These are phyloP conservation scores for Fusarium sp. DNA, from an alignment of 2,329 filamentous ascomycete genomes.

Conservation along the genomic window DNA sequence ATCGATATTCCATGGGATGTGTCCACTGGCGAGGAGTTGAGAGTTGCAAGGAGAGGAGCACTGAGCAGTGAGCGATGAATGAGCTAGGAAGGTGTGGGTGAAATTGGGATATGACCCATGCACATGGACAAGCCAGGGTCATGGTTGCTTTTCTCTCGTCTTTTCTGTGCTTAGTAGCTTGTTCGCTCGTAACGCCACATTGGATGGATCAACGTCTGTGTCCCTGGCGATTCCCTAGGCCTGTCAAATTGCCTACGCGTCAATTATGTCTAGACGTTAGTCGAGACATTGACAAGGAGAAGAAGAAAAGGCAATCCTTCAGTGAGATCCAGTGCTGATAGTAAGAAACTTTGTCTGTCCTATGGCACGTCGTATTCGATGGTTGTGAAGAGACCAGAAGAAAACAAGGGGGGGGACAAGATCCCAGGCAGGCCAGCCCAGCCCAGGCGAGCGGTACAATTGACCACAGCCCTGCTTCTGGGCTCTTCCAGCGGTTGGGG, in stretches of 20 bases:
- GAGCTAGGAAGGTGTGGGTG: constrained; percentile 12
- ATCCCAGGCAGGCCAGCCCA: constrained; percentile 3
- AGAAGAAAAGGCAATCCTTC: constrained; percentile 6
- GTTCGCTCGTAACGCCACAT: constrained; percentile 41
- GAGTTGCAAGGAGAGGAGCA: not conserved
- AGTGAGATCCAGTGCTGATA: not conserved
- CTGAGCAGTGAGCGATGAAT: not conserved
- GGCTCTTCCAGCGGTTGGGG: constrained; percentile 7
- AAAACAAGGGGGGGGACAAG: constrained; percentile 11
- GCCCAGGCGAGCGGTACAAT: constrained; percentile 23
- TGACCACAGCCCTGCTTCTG: not conserved
- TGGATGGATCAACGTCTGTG: constrained; percentile 28
- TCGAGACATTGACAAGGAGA: not conserved
- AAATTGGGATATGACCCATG: constrained; percentile 28
- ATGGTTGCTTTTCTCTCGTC: not conserved
- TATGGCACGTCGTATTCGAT: not conserved
- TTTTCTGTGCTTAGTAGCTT: constrained; percentile 29
- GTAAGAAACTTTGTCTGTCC: not conserved
- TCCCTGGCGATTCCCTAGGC: constrained; percentile 9
- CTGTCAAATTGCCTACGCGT: not conserved
- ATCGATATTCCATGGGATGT: constrained; percentile 27
- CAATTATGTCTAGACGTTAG: not conserved
- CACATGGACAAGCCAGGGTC: constrained; percentile 20
- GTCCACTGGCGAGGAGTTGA: constrained; percentile 6
- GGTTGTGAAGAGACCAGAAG: not conserved